Base-by-base conservation (phyloP, 1,284 basidiomycete species). In the Taiwanofungus camphoratus region DNA sequence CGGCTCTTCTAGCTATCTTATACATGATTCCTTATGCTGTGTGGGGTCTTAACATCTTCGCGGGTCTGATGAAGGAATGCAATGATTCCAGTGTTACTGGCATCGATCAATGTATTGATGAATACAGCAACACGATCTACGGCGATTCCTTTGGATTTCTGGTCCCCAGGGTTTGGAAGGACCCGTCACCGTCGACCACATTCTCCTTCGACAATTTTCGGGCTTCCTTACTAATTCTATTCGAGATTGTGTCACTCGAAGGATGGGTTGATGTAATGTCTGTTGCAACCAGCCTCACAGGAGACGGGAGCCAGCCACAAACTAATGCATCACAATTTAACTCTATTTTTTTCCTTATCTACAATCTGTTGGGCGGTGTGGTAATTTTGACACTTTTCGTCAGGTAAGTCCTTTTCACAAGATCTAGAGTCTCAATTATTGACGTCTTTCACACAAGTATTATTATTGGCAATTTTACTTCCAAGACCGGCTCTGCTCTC, bases 11-110 rank as follows among this genome's bases (percentile, higher is more conserved):
- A n/a, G 92, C 94, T 36, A 79, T 96, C 41, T 74, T 98, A 38
- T 93, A 98, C 67, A 86, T 98, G 76, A 90, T 99, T 52, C 95
- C 95, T 0, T 98, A 93, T 59, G 94, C 95, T 3, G 85, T 97
- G 1, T 98, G 95, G 94, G 95, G 93, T 4, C 77, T 93, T 46
- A 97, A 95, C 57, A 88, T 98, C 59, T 98, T 98, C 64, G 73
- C 83, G 1, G 92, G 92, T 5, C 68, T 84, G 46, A 81, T 95
- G 65, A 92, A 87, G 61, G 64, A 70, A 36, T 99, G 95, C 71
- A 98, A 92, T 58, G 93, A 98, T 58, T 60, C 45, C 13, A 63
- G 59, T 39, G 79, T 75, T 1, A 54, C 65, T 23, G 85, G 78
- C 3, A 73, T 82, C 24, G 57, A 58, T 6, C 75, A 83, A 24